Conservation (phyloP, 1,284 basidiomycete genomes). For the Mycosarcoma mackinlayi region DNA sequence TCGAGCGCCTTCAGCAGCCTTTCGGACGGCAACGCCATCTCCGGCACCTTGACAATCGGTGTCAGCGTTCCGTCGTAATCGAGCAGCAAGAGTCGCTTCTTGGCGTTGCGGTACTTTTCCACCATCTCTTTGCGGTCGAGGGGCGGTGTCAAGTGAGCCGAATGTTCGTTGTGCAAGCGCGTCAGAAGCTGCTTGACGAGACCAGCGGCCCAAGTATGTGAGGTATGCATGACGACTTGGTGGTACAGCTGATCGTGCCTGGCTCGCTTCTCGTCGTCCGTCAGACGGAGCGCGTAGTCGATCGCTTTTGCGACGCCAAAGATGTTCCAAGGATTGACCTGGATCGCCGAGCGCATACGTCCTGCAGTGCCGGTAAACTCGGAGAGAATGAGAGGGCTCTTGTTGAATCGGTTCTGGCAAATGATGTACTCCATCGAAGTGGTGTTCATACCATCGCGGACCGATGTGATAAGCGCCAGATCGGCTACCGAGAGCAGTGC, state of each 20-base stretch:
- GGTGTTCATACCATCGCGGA: constrained; percentile 99
- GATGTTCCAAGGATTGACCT: constrained; percentile 79
- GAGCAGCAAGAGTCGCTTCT: constrained; percentile 89
- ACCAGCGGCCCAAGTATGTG: constrained; percentile 92
- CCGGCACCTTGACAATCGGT: constrained; percentile 94
- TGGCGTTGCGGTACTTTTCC: constrained; percentile 77
- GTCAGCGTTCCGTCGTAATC: constrained; percentile 98
- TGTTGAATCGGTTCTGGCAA: constrained; percentile 81
- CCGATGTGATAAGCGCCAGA: constrained; percentile 92
- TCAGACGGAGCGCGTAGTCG: constrained; percentile 86
- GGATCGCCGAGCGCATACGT: constrained; percentile 82
- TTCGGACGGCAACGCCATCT: constrained; percentile 83
- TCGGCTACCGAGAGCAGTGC: constrained; percentile 94
- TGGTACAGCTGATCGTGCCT: constrained; percentile 79
- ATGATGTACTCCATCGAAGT: constrained; percentile 95
- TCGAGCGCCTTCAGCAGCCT: constrained; percentile 81
- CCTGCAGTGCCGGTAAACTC: constrained; percentile 98
- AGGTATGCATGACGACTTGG: constrained; percentile 91
- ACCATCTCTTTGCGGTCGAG: constrained; percentile 78
- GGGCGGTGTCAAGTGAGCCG: constrained; percentile 86
- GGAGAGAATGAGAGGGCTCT: constrained; percentile 85
- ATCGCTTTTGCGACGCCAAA: constrained; percentile 94
- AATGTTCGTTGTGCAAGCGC: constrained; percentile 82
- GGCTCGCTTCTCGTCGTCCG: constrained; percentile 78
- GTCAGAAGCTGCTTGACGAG: constrained; percentile 88